Evolutionary conservation across 805 yeast species (phyloP), one percentile per base, ranked within the genome.

Genomic region (Saccharomycopsis guyanensis): DNA sequence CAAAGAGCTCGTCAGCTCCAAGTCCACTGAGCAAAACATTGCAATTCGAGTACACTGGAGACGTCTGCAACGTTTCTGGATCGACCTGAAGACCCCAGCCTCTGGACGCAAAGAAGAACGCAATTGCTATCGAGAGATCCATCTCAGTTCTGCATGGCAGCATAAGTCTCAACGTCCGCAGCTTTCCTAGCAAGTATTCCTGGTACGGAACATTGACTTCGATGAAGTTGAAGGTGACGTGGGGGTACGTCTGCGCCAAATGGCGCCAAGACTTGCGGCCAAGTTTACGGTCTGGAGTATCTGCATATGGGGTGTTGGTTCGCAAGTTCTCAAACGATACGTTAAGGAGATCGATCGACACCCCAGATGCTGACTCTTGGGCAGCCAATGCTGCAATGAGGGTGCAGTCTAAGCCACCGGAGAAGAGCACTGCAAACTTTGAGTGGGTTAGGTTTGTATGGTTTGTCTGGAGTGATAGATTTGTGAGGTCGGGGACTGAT

Each of bases 1-100:
- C 99, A 68, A 85, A 89, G 16, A 93, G 65, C 62, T 93, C 99
- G 65, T 93, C 99, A 0, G 98, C 98, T 1, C 99, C 99, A 10
- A 93, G 69, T 0, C 99, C 99, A 45, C 96, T 86, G 31, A 93
- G 67, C 6, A 93, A 61, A 0, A 93, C 95, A 53, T 78, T 75
- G 6, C 87, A 74, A 6, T 63, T 59, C 16, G 88, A 74, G 2
- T 58, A 52, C 5, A 33, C 23, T 49, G 1, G 51, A n/a, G n/a
- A n/a, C 56, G 18, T 55, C 23, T 1, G 42, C 51, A n/a, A 43
- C 25, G 2, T 56, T 60, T 15, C 52, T 46, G n/a, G n/a, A n/a
- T n/a, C n/a, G n/a, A n/a, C n/a, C n/a, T n/a, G n/a, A 12, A 47
- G 55, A 0, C 82, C 78, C 6, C 52, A 42, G 6, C 84, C 85